phyloP scores from a whole-genome alignment of 768 basidiomycete genomes.

The Clavaria fumosa region DNA sequence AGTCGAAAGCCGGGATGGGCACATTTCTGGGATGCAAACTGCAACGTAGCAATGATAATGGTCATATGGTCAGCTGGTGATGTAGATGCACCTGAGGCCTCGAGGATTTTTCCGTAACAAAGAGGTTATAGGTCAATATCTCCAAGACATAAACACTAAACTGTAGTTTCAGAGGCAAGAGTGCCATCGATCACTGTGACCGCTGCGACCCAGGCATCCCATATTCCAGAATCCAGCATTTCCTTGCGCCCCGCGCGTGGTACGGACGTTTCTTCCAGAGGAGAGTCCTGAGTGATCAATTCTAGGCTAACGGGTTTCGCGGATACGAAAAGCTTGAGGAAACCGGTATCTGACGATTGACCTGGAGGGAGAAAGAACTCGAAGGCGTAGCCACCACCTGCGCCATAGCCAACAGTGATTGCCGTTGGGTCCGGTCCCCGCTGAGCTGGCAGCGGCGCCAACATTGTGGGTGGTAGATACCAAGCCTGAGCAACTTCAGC shows the following conservation, averaged over 20 bases:
- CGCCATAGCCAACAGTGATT: slow-evolving; percentile 27
- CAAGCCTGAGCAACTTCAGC: slow-evolving; percentile 5
- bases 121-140: too few relatives aligned
- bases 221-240: neutral
- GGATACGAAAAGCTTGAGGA: slow-evolving; percentile 29
- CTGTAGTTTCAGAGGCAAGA: too few relatives aligned
- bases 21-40: too few relatives aligned
- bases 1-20: too few relatives aligned
- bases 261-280: slow-evolving; percentile 13
- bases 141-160: too few relatives aligned
- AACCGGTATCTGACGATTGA: slow-evolving; percentile 24
- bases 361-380: slow-evolving; percentile 17
- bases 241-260: neutral
- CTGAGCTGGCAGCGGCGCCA: slow-evolving; percentile 1
- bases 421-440: neutral
- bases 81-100: too few relatives aligned
- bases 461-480: slow-evolving; percentile 13
- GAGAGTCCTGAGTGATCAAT: slow-evolving; percentile 19
- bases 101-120: too few relatives aligned
- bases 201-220: neutral
- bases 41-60: too few relatives aligned
- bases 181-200: too few relatives aligned
- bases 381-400: slow-evolving; percentile 20
- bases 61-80: too few relatives aligned
- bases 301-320: slow-evolving; percentile 21